Evolutionary conservation across 2,329 filamentous ascomycete species (phyloP).

Genomic region (Scedosporium minutisporum): DNA sequence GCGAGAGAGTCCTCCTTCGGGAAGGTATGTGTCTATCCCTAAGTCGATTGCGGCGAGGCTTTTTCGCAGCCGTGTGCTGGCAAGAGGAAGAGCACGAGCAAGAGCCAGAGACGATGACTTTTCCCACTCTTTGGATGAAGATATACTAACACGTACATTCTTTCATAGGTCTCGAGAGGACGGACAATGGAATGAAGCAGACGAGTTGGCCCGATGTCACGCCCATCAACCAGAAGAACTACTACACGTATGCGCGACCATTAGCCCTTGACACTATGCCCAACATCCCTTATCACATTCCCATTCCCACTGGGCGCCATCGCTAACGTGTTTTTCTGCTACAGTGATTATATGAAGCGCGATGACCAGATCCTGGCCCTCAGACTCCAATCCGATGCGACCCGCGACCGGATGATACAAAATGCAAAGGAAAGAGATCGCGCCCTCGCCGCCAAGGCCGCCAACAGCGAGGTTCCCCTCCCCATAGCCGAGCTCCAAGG

Average conservation of each 20-base stretch:
- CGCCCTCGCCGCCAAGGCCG: constrained; percentile 69
- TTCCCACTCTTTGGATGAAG: neutral
- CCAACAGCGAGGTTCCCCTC: constrained; percentile 54
- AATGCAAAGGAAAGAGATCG: constrained; percentile 81
- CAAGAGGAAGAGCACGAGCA: too few relatives aligned
- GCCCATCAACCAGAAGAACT: constrained; percentile 99
- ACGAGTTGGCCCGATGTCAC: constrained; percentile 86
- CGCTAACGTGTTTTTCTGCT: constrained; percentile 6
- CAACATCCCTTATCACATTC: neutral
- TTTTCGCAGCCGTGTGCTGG: neutral
- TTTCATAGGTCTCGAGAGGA: constrained; percentile 72
- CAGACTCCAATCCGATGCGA: constrained; percentile 79
- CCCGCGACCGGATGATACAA: constrained; percentile 72
- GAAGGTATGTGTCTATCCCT: constrained; percentile 37
- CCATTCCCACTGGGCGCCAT: neutral
- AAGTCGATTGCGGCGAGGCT: neutral
- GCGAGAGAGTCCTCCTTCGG: constrained; percentile 52
- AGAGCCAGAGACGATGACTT: neutral
- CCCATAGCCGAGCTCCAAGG: constrained; percentile 50
- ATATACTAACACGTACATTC: constrained; percentile 13
- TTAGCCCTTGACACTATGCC: neutral
- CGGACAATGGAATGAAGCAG: constrained; percentile 96
- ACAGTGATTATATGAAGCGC: constrained; percentile 91
- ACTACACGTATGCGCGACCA: constrained; percentile 66
- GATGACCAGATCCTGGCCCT: constrained; percentile 92